A percentile compares a stretch with the other conserved stretches of the same genome.
Conservation (phyloP, 805 yeast genomes). For the Kazachstania kunashirensis region DNA sequence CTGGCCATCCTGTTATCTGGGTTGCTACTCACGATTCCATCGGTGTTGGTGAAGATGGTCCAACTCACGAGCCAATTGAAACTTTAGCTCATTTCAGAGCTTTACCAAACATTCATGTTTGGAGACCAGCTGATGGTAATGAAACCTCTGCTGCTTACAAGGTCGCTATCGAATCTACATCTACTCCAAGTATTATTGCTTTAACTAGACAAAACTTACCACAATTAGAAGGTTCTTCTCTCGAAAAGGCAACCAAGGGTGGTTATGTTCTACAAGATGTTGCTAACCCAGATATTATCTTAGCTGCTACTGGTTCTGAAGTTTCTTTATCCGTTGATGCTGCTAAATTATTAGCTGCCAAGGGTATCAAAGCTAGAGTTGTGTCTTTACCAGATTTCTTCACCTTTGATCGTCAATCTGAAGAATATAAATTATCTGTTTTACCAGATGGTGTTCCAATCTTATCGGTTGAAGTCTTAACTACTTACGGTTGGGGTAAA, state of each 20-base stretch:
- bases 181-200: constrained; percentile 68
- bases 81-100: constrained; percentile 83
- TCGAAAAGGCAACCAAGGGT: constrained; percentile 91
- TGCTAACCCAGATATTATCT: constrained; percentile 57
- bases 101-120: constrained; percentile 68
- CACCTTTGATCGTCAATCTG: constrained; percentile 77
- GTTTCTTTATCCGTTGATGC: constrained; percentile 72
- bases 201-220: constrained; percentile 83
- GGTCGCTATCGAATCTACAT: constrained; percentile 47
- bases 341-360: constrained; percentile 50
- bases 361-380: constrained; percentile 58
- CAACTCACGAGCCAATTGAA: constrained; percentile 90
- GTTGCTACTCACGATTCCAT: constrained; percentile 87
- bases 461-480: constrained; percentile 85
- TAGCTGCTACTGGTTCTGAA: constrained; percentile 93
- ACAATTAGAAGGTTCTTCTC: constrained; percentile 83
- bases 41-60: constrained; percentile 89
- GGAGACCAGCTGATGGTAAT: constrained; percentile 94
- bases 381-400: constrained; percentile 90
- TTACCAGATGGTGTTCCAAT: constrained; percentile 94
- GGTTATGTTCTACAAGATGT: constrained; percentile 67
- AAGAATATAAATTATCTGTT: constrained; percentile 72
- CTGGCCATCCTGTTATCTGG: constrained; percentile 77
- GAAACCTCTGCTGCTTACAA: constrained; percentile 78
- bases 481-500: constrained; percentile 86